Base-by-base conservation (phyloP, 2,329 filamentous ascomycete species). In the Massarina eburnea region DNA sequence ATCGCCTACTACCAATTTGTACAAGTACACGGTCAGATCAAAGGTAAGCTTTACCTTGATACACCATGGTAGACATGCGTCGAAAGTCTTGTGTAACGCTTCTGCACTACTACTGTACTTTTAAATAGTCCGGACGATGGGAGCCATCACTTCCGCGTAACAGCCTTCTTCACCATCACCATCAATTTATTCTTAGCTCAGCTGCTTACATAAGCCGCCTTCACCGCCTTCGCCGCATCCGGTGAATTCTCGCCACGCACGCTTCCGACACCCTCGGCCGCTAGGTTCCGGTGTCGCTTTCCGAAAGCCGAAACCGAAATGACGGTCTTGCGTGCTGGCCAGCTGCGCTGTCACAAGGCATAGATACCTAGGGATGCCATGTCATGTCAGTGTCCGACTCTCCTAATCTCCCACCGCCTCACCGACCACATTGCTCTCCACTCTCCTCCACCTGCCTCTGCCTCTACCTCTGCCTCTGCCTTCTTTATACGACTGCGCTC, bases 281-380 rank as follows among this genome's bases (percentile, higher is more conserved):
- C 39, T 30, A 4, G 24, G 38, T 50, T 48, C 44, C 37, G 43
- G 35, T 41, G 34, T 52, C 48, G 51, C 54, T 48, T 58, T 55
- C 51, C 54, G 55, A 58, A 54, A 47, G 57, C 58, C 58, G 58
- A 61, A 46, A 21, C n/a, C 22, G 33, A 32, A 50, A 53, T 30
- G 12, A 14, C 6, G 6, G 12, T 8, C 27, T 6, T 30, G 4
- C n/a, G 27, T 14, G 27, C 12, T 14, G 27, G 12, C 27, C 22
- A 19, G 9, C 21, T 8, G 22, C n/a, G 41, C 51, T 49, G 49
- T 57, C 48, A 54, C 48, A 41, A 46, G 47, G 29, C 46, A 26
- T 26, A 26, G 7, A 26, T 7, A 26, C 24, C 7, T 26, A 26
- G 7, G 12, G 24, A 26, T 12, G 12, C 7, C 24, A 26, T 12